phyloP scores from a whole-genome alignment of 2,329 filamentous ascomycete genomes.

The Aspergillus sp. region DNA sequence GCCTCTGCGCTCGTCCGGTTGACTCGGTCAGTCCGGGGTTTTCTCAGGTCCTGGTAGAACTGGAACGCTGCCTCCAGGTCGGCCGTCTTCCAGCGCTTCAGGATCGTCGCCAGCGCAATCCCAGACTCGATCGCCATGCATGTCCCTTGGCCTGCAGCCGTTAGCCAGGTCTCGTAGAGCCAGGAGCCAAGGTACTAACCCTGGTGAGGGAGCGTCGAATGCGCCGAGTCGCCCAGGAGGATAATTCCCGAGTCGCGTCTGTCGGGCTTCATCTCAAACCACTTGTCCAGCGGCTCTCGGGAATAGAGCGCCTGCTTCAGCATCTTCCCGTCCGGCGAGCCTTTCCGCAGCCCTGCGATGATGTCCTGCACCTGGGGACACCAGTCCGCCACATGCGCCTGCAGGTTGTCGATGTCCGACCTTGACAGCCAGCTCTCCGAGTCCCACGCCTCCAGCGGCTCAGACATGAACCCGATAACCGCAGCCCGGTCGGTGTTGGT shows the following conservation, averaged over 20 bases:
- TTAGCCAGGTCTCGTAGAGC: not conserved
- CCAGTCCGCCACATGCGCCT: constrained; percentile 27
- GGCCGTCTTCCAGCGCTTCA: constrained; percentile 20
- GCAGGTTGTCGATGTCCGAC: constrained; percentile 23
- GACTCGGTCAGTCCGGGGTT: constrained; percentile 27
- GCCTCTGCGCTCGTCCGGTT: constrained; percentile 27
- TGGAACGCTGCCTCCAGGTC: constrained; percentile 21
- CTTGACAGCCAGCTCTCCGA: constrained; percentile 28
- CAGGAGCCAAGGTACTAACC: constrained; percentile 8
- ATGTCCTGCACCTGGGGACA: constrained; percentile 24
- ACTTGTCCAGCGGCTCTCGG: constrained; percentile 22
- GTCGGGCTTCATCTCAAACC: constrained; percentile 19
- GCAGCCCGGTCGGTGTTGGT: constrained; percentile 22
- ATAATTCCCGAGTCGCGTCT: constrained; percentile 20
- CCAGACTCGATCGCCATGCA: constrained; percentile 28
- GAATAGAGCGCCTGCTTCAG: constrained; percentile 28
- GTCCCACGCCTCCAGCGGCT: constrained; percentile 26
- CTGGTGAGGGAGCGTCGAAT: constrained; percentile 28
- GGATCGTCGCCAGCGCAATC: constrained; percentile 21
- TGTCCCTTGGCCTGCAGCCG: constrained; percentile 19
- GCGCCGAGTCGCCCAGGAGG: constrained; percentile 24
- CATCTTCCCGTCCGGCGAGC: constrained; percentile 21
- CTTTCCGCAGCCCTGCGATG: constrained; percentile 21
- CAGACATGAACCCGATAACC: constrained; percentile 30
- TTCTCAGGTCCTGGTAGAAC: constrained; percentile 28